A percentile compares a stretch with the other conserved stretches of the same genome.
phyloP scores from a whole-genome alignment of 2,329 filamentous ascomycete genomes.

The Ramularia collo-cygni region DNA sequence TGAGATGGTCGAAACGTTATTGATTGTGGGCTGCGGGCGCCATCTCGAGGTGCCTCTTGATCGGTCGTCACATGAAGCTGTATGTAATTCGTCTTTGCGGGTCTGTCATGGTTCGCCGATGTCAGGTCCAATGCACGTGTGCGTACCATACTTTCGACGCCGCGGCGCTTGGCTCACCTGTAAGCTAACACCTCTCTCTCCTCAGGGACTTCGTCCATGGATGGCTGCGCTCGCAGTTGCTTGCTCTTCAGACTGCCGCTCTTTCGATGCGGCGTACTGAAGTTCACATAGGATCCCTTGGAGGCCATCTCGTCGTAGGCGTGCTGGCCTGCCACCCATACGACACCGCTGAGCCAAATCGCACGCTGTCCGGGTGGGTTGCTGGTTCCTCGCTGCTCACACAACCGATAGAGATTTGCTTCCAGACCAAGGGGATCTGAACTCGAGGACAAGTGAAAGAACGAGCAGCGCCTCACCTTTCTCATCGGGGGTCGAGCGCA shows the following conservation, averaged over 20 bases:
- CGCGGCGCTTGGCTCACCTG: slow-evolving; percentile 10
- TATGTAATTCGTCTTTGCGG: slow-evolving; percentile 18
- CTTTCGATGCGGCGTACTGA: slow-evolving; percentile 13
- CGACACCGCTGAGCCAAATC: no score
- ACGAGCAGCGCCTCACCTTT: no score
- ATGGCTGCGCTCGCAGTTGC: slow-evolving; percentile 4
- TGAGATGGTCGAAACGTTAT: slow-evolving; percentile 2
- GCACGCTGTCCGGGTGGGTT: no score
- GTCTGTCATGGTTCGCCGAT: slow-evolving; percentile 6
- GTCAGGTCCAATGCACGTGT: slow-evolving; percentile 3
- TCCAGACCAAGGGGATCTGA: no score
- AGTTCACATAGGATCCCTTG: slow-evolving; percentile 12
- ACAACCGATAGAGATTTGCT: no score
- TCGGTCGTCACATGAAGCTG: slow-evolving; percentile 23
- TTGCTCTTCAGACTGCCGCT: slow-evolving; percentile 4
- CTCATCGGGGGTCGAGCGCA: no score
- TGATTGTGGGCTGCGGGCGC: slow-evolving; percentile 4
- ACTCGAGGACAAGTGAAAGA: no score
- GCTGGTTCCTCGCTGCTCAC: no score
- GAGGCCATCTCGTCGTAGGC: no score
- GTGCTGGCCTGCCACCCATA: no score
- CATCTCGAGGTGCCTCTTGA: slow-evolving; percentile 11
- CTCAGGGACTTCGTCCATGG: slow-evolving; percentile 4
- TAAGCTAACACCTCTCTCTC: slow-evolving; percentile 16
- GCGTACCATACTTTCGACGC: no score